Evolutionary conservation across 371 early-diverging fungal species (phyloP), one percentile per base, ranked within the genome.

Genomic region (Mycotypha africana): DNA sequence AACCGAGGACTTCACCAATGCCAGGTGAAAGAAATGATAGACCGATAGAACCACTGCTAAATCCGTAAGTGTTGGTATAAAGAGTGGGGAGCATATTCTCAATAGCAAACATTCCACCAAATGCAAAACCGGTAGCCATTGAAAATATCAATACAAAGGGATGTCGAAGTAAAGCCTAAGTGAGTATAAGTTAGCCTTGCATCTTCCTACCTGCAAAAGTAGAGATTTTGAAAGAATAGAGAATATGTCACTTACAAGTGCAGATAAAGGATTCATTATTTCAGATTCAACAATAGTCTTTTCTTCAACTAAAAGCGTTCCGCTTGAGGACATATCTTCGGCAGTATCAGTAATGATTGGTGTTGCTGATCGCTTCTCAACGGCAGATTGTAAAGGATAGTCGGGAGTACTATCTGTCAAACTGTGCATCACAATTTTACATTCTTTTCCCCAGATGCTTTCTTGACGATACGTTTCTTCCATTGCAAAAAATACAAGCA

Each of bases 381-480:
- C 1, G 1, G 8, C 11, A 1, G 19, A 2, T 21, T 3, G 5
- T 19, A 11, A 47, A 45, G 11, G 47, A 24, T 23, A 32, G 20
- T 51, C 39, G 12, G 33, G 45, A 22, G 21, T 37, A 22, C 25
- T 51, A 5, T 33, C 47, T n/a, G n/a, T n/a, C n/a, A n/a, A n/a
- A n/a, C n/a, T n/a, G n/a, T n/a, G n/a, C n/a, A n/a, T n/a, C 8
- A 14, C 31, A 28, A 33, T 25, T 20, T 26, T 39, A 15, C 38
- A n/a, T 16, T 47, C 58, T 51, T 58, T 58, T 4, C 61, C 66
- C 62, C 67, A 64, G 2, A 58, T 28, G n/a, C 42, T 40, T 47
- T 59, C 76, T 21, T 66, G 60, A 12, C 85, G 76, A 34, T 81
- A 84, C 0, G 88, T 86, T 57, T 89, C 89, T 25, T 87, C 86